These are phyloP conservation scores for Pythium coloratum DNA, from an alignment of 352 stramenopile species.

Conservation along the genomic window DNA sequence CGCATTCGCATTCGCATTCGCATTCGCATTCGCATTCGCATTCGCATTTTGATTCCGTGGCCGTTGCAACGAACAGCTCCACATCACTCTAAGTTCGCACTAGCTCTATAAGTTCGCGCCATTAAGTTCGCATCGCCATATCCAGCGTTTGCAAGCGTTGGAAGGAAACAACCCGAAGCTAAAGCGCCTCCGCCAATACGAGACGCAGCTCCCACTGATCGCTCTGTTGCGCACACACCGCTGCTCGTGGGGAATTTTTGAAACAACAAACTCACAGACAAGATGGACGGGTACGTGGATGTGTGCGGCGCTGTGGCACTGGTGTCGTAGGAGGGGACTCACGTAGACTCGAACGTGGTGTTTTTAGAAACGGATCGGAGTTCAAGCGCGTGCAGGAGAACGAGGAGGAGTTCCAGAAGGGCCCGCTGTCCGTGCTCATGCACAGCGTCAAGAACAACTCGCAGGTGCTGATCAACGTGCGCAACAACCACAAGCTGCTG, in stretches of 20 bases:
- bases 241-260: constrained; percentile 1
- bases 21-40: background rate
- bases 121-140: background rate
- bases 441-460: constrained; percentile 97
- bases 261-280: background rate
- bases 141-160: constrained; percentile 3
- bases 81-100: background rate
- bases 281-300: constrained; percentile 1
- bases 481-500: constrained; percentile 99
- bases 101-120: background rate
- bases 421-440: constrained; percentile 97
- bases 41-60: background rate
- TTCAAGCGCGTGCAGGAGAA: constrained; percentile 89
- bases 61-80: background rate
- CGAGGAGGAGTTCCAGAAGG: constrained; percentile 95
- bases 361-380: constrained; percentile 38
- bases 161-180: constrained; percentile 3
- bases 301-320: background rate
- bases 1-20: no score
- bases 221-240: background rate
- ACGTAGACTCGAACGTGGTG: background rate
- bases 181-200: background rate
- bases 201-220: background rate
- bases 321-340: background rate
- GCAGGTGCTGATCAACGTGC: constrained; percentile 99